These are phyloP conservation scores for Blastocystis sp. DNA, from an alignment of 352 stramenopile genomes.

Conservation along the genomic window DNA sequence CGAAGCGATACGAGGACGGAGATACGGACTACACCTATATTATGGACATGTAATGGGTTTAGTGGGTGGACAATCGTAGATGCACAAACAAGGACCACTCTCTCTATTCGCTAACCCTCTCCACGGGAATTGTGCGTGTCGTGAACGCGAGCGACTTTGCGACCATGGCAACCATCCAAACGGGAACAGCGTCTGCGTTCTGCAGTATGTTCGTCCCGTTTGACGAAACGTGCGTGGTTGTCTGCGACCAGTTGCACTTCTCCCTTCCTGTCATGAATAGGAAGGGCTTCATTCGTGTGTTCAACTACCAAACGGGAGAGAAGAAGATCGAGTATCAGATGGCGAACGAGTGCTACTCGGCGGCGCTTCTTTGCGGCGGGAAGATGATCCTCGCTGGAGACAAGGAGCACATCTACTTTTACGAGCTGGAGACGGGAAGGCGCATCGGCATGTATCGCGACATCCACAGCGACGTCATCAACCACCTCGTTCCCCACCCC, in stretches of 20 bases:
- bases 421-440: slow-evolving; percentile 51
- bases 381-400: slow-evolving; percentile 58
- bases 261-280: slow-evolving; percentile 14
- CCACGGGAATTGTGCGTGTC: slow-evolving; percentile 30
- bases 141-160: slow-evolving; percentile 8
- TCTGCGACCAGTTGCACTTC: slow-evolving; percentile 40
- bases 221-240: slow-evolving; percentile 1
- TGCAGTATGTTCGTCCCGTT: slow-evolving; percentile 41
- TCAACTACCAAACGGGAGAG: slow-evolving; percentile 8
- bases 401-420: slow-evolving; percentile 55
- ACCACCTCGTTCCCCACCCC: slow-evolving; percentile 52
- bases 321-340: slow-evolving; percentile 3
- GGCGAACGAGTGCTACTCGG: slow-evolving; percentile 27
- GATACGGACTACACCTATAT: slow-evolving; percentile 58
- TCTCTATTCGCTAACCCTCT: slow-evolving; percentile 31
- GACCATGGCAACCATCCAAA: slow-evolving; percentile 1
- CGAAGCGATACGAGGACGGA: slow-evolving; percentile 55
- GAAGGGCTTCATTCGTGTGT: slow-evolving; percentile 55
- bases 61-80: neutral
- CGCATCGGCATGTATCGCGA: slow-evolving; percentile 66
- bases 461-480: slow-evolving; percentile 67
- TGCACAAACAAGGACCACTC: slow-evolving; percentile 34
- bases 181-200: neutral
- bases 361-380: slow-evolving; percentile 24
- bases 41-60: slow-evolving; percentile 10